These are phyloP conservation scores for Litchi chinensis DNA, from an alignment of 345 rosid species.

Conservation along the genomic window DNA sequence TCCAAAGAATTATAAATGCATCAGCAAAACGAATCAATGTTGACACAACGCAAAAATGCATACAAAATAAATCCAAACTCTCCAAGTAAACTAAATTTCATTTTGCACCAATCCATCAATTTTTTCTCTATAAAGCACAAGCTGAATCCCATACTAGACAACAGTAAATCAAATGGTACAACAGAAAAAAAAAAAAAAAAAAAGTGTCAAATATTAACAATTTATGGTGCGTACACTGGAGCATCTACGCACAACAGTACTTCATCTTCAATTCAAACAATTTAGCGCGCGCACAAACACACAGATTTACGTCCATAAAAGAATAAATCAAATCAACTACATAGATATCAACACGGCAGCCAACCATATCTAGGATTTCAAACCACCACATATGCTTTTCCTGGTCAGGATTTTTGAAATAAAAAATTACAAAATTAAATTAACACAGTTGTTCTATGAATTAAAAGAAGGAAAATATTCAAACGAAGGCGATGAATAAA, in stretches of 20 bases:
- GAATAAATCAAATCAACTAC: background rate
- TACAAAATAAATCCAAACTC: background rate
- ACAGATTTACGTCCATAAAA: background rate
- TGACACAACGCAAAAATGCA: too few species aligned
- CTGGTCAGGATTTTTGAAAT: constrained; percentile 1
- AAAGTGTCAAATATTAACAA: background rate
- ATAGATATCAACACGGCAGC: background rate
- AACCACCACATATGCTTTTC: background rate
- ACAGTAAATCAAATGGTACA: background rate
- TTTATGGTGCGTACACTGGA: background rate
- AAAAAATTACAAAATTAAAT: constrained; percentile 8
- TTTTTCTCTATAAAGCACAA: background rate
- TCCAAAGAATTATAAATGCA: background rate
- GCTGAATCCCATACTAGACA: background rate
- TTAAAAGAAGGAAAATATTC: background rate
- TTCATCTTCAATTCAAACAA: background rate
- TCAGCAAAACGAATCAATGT: background rate
- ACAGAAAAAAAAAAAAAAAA: background rate
- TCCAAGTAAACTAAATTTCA: background rate
- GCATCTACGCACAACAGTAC: background rate
- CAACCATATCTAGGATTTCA: constrained; percentile 9
- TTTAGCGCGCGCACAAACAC: background rate
- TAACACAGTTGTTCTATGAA: background rate
- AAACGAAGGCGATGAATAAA: background rate
- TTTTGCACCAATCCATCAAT: background rate